A percentile compares a stretch with the other conserved stretches of the same genome.
Evolutionary conservation across 768 basidiomycete genomes (phyloP).

Genomic region (Mycena floridula): DNA sequence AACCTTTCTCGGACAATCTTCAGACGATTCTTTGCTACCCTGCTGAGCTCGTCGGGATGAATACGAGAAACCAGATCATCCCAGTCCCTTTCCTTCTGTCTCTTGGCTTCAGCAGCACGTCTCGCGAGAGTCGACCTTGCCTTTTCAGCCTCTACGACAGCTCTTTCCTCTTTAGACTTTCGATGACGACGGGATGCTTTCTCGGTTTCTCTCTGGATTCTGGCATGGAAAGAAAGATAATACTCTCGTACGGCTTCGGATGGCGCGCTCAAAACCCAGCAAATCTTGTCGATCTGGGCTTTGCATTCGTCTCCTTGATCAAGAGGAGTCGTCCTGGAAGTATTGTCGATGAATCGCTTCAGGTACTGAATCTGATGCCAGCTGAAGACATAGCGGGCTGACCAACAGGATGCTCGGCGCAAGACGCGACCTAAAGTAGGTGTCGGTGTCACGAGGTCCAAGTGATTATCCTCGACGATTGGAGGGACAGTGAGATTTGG

Average conservation of each 20-base stretch:
- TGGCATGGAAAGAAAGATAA: conserved; percentile 33
- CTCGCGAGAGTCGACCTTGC: conserved; percentile 47
- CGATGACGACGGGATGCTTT: conserved; percentile 31
- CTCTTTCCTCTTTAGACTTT: conserved; percentile 24
- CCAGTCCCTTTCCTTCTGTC: conserved; percentile 63
- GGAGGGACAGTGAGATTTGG: conserved; percentile 16
- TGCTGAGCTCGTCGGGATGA: conserved; percentile 47
- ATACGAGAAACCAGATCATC: conserved; percentile 44
- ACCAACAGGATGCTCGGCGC: conserved; percentile 59
- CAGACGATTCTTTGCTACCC: conserved; percentile 43
- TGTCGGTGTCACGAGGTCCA: conserved; percentile 4
- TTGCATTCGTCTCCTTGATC: conserved; percentile 37
- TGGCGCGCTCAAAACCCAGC: conserved; percentile 53
- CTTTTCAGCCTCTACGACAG: conserved; percentile 32
- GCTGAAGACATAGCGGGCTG: conserved; percentile 50
- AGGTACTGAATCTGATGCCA: conserved; percentile 68
- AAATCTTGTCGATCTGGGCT: conserved; percentile 37
- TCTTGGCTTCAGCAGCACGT: conserved; percentile 59
- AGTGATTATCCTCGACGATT: not conserved
- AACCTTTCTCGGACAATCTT: conserved; percentile 51
- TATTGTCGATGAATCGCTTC: conserved; percentile 38
- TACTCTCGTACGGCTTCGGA: conserved; percentile 37
- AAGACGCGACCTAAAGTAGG: conserved; percentile 38
- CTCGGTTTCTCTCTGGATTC: conserved; percentile 35
- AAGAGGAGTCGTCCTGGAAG: conserved; percentile 39